Percentiles rank a stretch among this genome's conserved stretches.
phyloP scores from a whole-genome alignment of 257 asterid species.

The Cinchona pubescens region DNA sequence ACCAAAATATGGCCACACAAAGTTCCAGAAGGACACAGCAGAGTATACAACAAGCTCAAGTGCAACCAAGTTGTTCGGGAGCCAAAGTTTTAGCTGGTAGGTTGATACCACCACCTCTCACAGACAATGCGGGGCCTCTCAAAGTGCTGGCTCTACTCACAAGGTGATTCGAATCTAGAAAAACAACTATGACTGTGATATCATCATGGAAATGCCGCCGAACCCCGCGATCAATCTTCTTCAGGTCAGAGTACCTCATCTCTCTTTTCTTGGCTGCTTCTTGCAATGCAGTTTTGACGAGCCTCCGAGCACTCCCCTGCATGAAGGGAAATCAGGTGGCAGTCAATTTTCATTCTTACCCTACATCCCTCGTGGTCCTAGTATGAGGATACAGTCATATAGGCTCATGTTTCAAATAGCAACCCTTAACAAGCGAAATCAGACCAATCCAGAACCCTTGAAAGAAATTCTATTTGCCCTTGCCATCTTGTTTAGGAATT shows the following conservation, averaged over 20 bases:
- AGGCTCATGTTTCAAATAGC: too few species aligned
- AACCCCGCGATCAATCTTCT: conserved; percentile 49
- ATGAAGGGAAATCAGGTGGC: not conserved
- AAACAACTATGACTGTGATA: conserved; percentile 41
- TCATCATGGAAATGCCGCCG: conserved; percentile 51
- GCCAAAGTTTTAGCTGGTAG: conserved; percentile 35
- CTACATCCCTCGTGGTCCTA: not conserved
- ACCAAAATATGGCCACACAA: conserved; percentile 17
- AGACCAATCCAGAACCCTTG: too few species aligned
- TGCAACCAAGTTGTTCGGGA: conserved; percentile 28
- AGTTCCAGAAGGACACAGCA: conserved; percentile 33
- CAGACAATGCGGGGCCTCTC: conserved; percentile 35
- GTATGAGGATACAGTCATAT: too few species aligned
- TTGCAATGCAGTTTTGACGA: conserved; percentile 45
- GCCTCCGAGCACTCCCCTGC: conserved; percentile 53
- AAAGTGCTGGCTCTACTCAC: conserved; percentile 44
- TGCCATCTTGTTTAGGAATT: too few species aligned
- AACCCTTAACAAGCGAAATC: too few species aligned
- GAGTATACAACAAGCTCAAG: conserved; percentile 33
- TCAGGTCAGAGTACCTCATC: conserved; percentile 53
- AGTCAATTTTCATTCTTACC: not conserved
- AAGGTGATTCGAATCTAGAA: conserved; percentile 38
- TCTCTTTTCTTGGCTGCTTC: conserved; percentile 61
- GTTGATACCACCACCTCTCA: conserved; percentile 40
- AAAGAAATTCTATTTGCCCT: too few species aligned